Conservation (phyloP, 176 grass and related monocot species). For the Aegilops tauschii region DNA sequence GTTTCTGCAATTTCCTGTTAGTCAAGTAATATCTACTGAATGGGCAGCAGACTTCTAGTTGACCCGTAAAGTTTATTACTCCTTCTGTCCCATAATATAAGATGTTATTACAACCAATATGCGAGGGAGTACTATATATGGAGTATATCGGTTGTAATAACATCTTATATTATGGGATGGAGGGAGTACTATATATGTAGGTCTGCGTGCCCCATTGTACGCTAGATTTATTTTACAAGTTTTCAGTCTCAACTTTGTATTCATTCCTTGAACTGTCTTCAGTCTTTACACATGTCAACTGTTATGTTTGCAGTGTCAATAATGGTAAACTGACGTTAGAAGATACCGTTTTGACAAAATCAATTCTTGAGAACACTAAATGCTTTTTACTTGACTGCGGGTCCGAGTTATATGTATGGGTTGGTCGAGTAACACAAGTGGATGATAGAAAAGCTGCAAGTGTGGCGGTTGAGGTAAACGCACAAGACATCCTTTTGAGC, state of each 20-base stretch:
- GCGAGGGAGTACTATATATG: too few relatives aligned
- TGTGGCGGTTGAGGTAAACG: conserved; percentile 80
- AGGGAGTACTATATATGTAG: conserved; percentile 1
- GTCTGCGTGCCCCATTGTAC: not conserved
- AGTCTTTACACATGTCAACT: conserved; percentile 6
- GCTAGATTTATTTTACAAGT: not conserved
- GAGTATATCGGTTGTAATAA: too few relatives aligned
- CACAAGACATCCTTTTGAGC: not conserved
- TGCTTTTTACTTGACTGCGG: conserved; percentile 95
- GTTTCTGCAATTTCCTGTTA: not conserved
- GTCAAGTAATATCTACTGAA: not conserved
- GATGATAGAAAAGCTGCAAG: conserved; percentile 93
- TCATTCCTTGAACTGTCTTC: not conserved
- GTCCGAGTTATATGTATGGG: conserved; percentile 93
- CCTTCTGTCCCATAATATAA: too few relatives aligned
- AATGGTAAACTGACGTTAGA: conserved; percentile 82
- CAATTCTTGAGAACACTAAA: conserved; percentile 84
- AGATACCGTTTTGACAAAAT: conserved; percentile 66
- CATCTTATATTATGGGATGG: too few relatives aligned
- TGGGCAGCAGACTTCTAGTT: conserved; percentile 18
- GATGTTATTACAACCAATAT: too few relatives aligned
- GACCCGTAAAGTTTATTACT: not conserved
- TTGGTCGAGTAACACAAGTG: conserved; percentile 90
- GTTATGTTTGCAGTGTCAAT: conserved; percentile 62
- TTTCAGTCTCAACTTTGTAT: not conserved